Percentiles rank a stretch among this genome's conserved stretches.
Evolutionary conservation across 169 alveolate genomes (phyloP).

Genomic region (Babesia gibsoni): DNA sequence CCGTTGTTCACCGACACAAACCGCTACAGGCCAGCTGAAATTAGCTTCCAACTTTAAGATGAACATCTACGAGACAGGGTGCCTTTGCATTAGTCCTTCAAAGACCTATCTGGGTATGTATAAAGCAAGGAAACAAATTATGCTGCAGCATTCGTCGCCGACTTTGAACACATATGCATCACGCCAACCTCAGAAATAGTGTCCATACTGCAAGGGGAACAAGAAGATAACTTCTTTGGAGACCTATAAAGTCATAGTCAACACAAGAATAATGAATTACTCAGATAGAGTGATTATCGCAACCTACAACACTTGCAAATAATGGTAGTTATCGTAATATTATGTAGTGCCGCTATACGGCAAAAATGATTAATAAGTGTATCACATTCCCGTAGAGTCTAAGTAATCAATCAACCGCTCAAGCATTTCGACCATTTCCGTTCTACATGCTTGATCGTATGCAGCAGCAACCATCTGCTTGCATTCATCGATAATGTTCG

Average conservation of each 20-base stretch:
- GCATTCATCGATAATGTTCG: background rate
- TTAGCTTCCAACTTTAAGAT: background rate
- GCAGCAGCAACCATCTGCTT: background rate
- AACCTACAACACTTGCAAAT: too few species aligned
- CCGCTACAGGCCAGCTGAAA: conserved; percentile 12
- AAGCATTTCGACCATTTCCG: background rate
- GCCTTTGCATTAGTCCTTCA: conserved; percentile 15
- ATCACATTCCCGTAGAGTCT: too few species aligned
- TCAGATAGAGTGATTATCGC: too few species aligned
- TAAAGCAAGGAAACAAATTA: too few species aligned
- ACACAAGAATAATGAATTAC: too few species aligned
- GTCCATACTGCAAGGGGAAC: conserved; percentile 8
- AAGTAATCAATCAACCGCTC: background rate
- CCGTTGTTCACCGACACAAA: background rate
- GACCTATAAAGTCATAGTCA: conserved; percentile 17
- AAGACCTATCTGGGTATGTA: conserved; percentile 18
- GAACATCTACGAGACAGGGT: conserved; percentile 12
- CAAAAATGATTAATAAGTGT: too few species aligned
- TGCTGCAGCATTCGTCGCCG: conserved; percentile 42
- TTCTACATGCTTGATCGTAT: background rate
- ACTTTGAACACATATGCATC: conserved; percentile 40
- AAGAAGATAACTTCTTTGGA: conserved; percentile 23
- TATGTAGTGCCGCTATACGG: too few species aligned
- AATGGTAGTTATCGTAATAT: too few species aligned
- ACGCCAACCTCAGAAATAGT: conserved; percentile 12